Percentiles rank a stretch among this genome's conserved stretches.
phyloP scores from a whole-genome alignment of 2,329 filamentous ascomycete species.

The Fusarium domesticum region DNA sequence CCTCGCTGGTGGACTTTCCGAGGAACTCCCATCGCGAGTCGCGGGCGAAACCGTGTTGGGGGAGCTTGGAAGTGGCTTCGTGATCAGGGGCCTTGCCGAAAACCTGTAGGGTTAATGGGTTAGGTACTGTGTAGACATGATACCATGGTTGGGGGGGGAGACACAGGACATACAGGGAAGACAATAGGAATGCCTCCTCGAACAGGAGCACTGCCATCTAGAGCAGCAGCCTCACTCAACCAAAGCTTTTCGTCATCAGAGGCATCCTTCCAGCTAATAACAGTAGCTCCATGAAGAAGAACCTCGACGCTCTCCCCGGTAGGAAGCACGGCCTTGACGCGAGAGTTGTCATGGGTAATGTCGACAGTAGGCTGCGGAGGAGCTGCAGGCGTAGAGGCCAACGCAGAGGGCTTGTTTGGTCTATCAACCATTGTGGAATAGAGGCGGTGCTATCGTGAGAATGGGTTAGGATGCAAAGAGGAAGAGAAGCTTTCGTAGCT shows the following conservation, averaged over 20 bases:
- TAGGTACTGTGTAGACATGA: conserved; percentile 1
- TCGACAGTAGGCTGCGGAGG: conserved; percentile 74
- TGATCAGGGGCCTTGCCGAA: conserved; percentile 81
- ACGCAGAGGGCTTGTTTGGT: conserved; percentile 75
- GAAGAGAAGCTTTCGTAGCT: conserved; percentile 3
- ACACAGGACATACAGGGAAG: conserved; percentile 71
- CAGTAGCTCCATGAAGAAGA: conserved; percentile 86
- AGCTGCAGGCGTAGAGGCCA: conserved; percentile 69
- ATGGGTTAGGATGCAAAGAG: neutral
- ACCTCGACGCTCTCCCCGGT: conserved; percentile 84
- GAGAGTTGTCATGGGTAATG: conserved; percentile 66
- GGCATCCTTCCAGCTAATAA: conserved; percentile 87
- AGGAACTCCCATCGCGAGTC: conserved; percentile 90
- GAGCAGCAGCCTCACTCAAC: conserved; percentile 72
- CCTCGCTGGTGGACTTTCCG: conserved; percentile 66
- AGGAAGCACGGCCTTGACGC: conserved; percentile 75
- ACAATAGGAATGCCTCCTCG: conserved; percentile 89
- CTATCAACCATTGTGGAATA: conserved; percentile 67
- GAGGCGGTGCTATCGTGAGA: neutral
- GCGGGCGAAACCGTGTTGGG: conserved; percentile 94
- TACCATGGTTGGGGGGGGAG: neutral
- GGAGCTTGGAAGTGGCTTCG: conserved; percentile 72
- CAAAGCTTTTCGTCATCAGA: conserved; percentile 80
- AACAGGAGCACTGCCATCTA: conserved; percentile 87
- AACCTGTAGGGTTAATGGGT: conserved; percentile 49